Percentiles rank a stretch among this genome's conserved stretches.
phyloP scores from a whole-genome alignment of 805 yeast genomes.

The Metschnikowia gelsemii region DNA sequence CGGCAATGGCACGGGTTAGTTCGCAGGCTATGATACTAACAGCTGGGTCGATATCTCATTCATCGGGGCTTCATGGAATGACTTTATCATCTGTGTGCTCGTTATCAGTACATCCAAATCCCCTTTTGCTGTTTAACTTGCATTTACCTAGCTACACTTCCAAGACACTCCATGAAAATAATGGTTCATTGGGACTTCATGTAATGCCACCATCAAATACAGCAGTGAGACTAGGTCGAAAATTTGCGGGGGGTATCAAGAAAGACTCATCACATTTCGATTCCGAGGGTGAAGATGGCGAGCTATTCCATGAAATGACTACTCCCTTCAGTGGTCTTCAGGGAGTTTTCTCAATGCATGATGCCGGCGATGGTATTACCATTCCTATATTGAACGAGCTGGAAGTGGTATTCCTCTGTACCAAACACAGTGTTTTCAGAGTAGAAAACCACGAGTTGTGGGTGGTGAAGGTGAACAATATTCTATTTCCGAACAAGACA shows the following conservation, averaged over 20 bases:
- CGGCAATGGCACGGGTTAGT: conserved; percentile 38
- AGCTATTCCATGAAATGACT: conserved; percentile 43
- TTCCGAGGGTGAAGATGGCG: conserved; percentile 28
- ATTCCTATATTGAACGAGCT: conserved; percentile 59
- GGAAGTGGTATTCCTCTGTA: conserved; percentile 64
- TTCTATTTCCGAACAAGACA: conserved; percentile 32
- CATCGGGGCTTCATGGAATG: conserved; percentile 56
- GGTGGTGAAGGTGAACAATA: conserved; percentile 74
- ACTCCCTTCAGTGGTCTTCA: conserved; percentile 51
- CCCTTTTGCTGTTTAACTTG: conserved; percentile 80
- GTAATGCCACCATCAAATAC: conserved; percentile 59
- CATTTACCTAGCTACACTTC: conserved; percentile 87
- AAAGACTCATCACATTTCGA: conserved; percentile 26
- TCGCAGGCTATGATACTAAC: conserved; percentile 47
- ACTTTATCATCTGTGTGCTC: conserved; percentile 87
- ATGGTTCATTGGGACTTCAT: conserved; percentile 64
- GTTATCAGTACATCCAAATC: conserved; percentile 71
- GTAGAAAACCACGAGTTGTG: conserved; percentile 90
- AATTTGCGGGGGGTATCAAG: conserved; percentile 61
- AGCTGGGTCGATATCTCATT: conserved; percentile 21
- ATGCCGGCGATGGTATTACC: conserved; percentile 23
- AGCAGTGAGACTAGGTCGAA: conserved; percentile 60
- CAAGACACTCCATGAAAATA: conserved; percentile 53
- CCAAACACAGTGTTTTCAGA: conserved; percentile 47
- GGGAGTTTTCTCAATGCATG: conserved; percentile 26